Percentiles rank a stretch among this genome's conserved stretches.
These are phyloP conservation scores for Tuber aestivum DNA, from an alignment of 495 filamentous ascomycete genomes.

Conservation along the genomic window DNA sequence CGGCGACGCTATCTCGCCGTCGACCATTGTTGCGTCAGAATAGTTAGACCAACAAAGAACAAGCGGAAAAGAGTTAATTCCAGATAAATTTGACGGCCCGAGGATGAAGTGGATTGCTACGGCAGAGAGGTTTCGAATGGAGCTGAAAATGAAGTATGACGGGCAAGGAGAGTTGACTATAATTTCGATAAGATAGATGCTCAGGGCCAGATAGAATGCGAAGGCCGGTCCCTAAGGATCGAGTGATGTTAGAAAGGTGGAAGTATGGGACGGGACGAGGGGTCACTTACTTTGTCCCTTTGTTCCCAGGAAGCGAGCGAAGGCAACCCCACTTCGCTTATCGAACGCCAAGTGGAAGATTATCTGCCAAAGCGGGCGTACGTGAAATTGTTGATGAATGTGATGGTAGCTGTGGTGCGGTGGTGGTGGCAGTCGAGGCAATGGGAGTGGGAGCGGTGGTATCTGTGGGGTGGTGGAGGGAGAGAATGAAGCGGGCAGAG, in stretches of 20 bases:
- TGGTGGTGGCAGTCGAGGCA: background rate
- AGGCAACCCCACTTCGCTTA: background rate
- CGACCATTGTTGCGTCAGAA: conserved; percentile 62
- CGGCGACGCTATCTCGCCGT: conserved; percentile 84
- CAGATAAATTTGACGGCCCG: conserved; percentile 11
- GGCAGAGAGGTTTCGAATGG: background rate
- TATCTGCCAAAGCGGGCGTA: background rate
- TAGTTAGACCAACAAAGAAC: background rate
- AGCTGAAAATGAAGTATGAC: background rate
- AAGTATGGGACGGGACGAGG: background rate
- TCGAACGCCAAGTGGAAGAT: background rate
- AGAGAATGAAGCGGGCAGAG: conserved; percentile 9
- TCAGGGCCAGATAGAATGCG: background rate
- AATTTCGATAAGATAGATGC: background rate
- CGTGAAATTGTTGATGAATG: background rate
- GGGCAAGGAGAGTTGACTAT: background rate
- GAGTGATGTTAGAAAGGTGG: background rate
- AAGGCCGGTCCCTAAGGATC: background rate
- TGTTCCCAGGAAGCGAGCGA: background rate
- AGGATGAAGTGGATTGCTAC: conserved; percentile 9
- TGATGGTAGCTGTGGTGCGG: background rate
- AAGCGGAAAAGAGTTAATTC: background rate
- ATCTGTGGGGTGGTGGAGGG: conserved; percentile 11
- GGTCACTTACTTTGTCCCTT: background rate
- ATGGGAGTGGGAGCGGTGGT: background rate